Percentiles rank a stretch among this genome's conserved stretches.
These are phyloP conservation scores for Zymoseptoria pseudotritici DNA, from an alignment of 2,329 filamentous ascomycete genomes.

Conservation along the genomic window DNA sequence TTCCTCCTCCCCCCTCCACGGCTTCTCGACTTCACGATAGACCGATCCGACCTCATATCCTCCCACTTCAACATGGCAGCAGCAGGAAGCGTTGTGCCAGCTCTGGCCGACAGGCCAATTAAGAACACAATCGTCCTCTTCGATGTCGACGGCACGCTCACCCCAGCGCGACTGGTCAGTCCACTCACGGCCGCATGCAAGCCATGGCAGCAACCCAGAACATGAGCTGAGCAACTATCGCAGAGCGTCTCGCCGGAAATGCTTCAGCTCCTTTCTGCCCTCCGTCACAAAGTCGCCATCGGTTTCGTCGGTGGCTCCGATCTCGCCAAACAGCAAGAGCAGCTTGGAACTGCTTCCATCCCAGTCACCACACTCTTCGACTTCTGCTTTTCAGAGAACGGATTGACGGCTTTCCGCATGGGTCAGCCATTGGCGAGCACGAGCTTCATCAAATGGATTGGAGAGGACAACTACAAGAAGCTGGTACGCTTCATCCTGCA, in stretches of 20 bases:
- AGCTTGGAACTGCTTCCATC: conserved; percentile 65
- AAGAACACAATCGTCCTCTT: conserved; percentile 94
- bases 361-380: conserved; percentile 83
- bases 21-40: neutral
- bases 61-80: conserved; percentile 22
- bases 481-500: conserved; percentile 68
- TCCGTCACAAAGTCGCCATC: conserved; percentile 82
- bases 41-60: neutral
- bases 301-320: conserved; percentile 91
- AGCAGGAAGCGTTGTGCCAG: conserved; percentile 52
- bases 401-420: conserved; percentile 80
- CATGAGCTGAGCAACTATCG: conserved; percentile 4
- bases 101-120: conserved; percentile 74
- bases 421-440: conserved; percentile 67
- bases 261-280: conserved; percentile 66
- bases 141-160: conserved; percentile 91
- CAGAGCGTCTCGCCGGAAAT: conserved; percentile 64
- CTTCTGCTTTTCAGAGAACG: conserved; percentile 97
- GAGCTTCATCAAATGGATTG: conserved; percentile 87
- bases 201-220: neutral
- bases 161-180: conserved; percentile 67
- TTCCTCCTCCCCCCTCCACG: neutral
- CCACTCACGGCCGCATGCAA: neutral
- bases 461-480: conserved; percentile 77
- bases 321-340: conserved; percentile 90